These are phyloP conservation scores for Hemisphaericaspora xylofermentans DNA, from an alignment of 1,139 yeast species.

Conservation along the genomic window DNA sequence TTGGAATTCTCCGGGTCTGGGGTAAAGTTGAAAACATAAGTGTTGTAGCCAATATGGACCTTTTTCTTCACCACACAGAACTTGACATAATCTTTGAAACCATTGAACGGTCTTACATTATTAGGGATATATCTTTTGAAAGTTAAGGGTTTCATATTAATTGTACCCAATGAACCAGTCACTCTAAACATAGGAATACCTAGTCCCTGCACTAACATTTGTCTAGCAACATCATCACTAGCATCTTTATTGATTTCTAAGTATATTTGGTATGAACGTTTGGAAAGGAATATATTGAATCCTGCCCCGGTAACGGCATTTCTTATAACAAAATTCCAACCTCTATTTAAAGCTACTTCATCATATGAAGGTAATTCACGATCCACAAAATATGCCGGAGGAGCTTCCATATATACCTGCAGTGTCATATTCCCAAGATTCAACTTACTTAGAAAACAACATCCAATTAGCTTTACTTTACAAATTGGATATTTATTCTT, in stretches of 20 bases:
- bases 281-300: slow-evolving; percentile 4
- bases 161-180: slow-evolving; percentile 6
- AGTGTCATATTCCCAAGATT: not conserved
- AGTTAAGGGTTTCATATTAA: slow-evolving; percentile 9
- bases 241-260: slow-evolving; percentile 3
- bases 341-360: slow-evolving; percentile 2
- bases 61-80: slow-evolving; percentile 11
- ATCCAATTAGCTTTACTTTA: no score
- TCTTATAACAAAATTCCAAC: slow-evolving; percentile 5
- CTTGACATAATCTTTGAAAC: slow-evolving; percentile 10
- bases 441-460: not conserved
- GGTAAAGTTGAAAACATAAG: slow-evolving; percentile 11
- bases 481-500: no score
- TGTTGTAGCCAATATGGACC: slow-evolving; percentile 11
- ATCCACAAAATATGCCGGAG: slow-evolving; percentile 2
- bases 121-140: slow-evolving; percentile 12
- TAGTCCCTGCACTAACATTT: slow-evolving; percentile 7
- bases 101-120: slow-evolving; percentile 11
- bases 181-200: slow-evolving; percentile 15
- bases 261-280: slow-evolving; percentile 1
- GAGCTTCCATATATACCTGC: not conserved
- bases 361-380: slow-evolving; percentile 2
- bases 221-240: slow-evolving; percentile 2
- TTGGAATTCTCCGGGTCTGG: slow-evolving; percentile 11
- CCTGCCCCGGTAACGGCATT: slow-evolving; percentile 5